Percentiles rank a stretch among this genome's conserved stretches.
These are phyloP conservation scores for Simmondsia chinensis DNA, from an alignment of 148 eudicot genomes.

Conservation along the genomic window DNA sequence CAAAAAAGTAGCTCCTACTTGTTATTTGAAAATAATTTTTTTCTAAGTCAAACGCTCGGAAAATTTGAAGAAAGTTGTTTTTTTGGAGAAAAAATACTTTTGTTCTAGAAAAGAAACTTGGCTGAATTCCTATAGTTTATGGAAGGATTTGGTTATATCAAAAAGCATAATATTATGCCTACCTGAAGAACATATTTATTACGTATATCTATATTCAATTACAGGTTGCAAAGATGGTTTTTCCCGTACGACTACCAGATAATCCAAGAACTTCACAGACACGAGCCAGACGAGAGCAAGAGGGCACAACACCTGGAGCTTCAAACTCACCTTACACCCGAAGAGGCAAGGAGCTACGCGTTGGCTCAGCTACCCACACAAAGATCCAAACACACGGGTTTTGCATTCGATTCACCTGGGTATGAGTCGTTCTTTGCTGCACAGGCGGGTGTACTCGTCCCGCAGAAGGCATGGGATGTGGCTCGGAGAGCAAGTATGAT, in stretches of 20 bases:
- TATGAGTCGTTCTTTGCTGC: slow-evolving; percentile 93
- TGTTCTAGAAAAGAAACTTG: too few species aligned
- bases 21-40: too few species aligned
- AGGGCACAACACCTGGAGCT: slow-evolving; percentile 43
- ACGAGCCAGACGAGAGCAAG: slow-evolving; percentile 44
- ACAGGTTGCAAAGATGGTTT: slow-evolving; percentile 91
- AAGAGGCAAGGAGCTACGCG: slow-evolving; percentile 65
- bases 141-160: too few species aligned
- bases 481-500: slow-evolving; percentile 75
- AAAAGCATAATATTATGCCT: too few species aligned
- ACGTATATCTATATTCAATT: too few species aligned
- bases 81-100: too few species aligned
- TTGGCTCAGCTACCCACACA: slow-evolving; percentile 72
- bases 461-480: slow-evolving; percentile 94
- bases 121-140: too few species aligned
- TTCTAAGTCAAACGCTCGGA: too few species aligned
- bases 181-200: too few species aligned
- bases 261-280: slow-evolving; percentile 70
- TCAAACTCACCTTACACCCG: slow-evolving; percentile 43
- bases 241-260: slow-evolving; percentile 84
- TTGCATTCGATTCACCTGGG: slow-evolving; percentile 95
- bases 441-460: slow-evolving; percentile 67
- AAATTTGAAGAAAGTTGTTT: too few species aligned
- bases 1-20: too few species aligned
- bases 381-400: slow-evolving; percentile 81